Percentiles rank a stretch among this genome's conserved stretches.
Conservation (phyloP, 805 yeast species). For the Ascoidea asiatica region DNA sequence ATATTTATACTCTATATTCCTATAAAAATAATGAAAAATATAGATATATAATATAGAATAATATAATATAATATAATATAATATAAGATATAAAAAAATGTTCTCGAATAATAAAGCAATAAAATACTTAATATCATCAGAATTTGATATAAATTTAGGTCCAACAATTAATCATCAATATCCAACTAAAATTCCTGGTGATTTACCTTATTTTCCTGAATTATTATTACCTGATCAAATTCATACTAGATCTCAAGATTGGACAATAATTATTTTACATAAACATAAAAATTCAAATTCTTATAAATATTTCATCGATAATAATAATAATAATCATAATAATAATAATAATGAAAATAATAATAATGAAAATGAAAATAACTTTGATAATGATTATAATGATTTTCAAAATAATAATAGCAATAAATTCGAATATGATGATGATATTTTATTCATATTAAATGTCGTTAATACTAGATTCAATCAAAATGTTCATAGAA, state of each 20-base stretch:
- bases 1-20: too few species aligned
- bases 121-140: slow-evolving; percentile 50
- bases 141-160: slow-evolving; percentile 70
- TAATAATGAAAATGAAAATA: not conserved
- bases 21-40: too few species aligned
- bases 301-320: slow-evolving; percentile 21
- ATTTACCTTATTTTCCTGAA: slow-evolving; percentile 34
- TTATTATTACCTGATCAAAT: slow-evolving; percentile 48
- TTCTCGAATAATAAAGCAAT: not conserved
- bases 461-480: slow-evolving; percentile 36
- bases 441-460: slow-evolving; percentile 30
- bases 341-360: not conserved
- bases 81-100: too few species aligned
- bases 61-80: too few species aligned
- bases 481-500: slow-evolving; percentile 27
- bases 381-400: not conserved
- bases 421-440: slow-evolving; percentile 19
- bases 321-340: slow-evolving; percentile 16
- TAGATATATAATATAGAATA: too few species aligned
- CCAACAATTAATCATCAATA: slow-evolving; percentile 49
- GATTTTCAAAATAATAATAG: slow-evolving; percentile 11
- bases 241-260: slow-evolving; percentile 41
- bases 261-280: slow-evolving; percentile 34
- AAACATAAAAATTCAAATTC: slow-evolving; percentile 8
- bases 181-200: slow-evolving; percentile 30